Base-by-base conservation (phyloP, 176 grass and related monocot genomes). In the Eragrostis nindensis region DNA sequence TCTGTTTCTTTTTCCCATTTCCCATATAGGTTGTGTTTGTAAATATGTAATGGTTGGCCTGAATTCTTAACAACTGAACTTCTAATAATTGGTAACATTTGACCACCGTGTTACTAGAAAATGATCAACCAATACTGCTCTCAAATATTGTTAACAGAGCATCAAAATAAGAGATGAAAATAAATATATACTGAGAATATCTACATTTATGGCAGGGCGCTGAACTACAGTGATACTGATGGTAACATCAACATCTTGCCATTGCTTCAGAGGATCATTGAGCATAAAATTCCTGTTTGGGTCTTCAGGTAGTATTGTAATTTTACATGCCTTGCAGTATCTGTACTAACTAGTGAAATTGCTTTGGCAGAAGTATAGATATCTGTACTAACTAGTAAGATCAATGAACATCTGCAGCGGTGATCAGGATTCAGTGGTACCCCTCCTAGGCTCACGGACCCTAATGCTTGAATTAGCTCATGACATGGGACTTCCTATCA, bases 401-500 rank as follows among this genome's bases (percentile, higher is more conserved):
- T 80, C 27, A 63, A 11, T 75, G 16, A 38, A 74, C 39, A 55
- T 36, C 54, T 54, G 38, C 86, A 99, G 96, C 16, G 96, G 96
- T 2, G 96, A 99, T 74, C 96, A 99, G 93, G 96, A 99, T 66
- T 99, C 96, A 3, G 96, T 99, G 5, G 96, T 99, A 50, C 96
- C 96, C 40, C 84, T 95, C 52, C 69, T 99, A 21, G 92, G 96
- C 24, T 90, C 84, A 66, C 83, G 96, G 80, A 95, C 96, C 79
- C 96, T 99, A 67, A 82, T 99, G 42, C 83, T 90, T 61, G 96
- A 99, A 82, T 70, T 99, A 40, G 90, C 96, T 39, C 90, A 99
- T 73, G 56, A 49, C 53, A 84, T 99, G 84, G 90, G 92, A 60
- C 76, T 99, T 40, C 86, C 29, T 16, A 65, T 91, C 49, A 99